These are phyloP conservation scores for Vitis amurensis DNA, from an alignment of 164 flowering plant genomes.

Conservation along the genomic window DNA sequence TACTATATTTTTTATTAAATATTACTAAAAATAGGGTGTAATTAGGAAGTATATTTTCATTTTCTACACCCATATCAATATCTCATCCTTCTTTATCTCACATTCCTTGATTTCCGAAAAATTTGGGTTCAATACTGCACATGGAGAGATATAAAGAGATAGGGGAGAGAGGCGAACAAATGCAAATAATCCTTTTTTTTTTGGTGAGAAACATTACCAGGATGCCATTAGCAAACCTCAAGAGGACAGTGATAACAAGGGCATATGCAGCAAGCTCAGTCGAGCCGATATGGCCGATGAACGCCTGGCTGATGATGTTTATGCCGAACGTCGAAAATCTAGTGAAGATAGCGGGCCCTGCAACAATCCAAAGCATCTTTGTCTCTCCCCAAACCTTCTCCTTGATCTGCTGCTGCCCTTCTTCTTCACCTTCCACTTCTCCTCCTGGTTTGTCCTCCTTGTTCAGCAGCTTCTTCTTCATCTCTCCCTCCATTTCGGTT, in stretches of 20 bases:
- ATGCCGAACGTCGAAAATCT: conserved; percentile 48
- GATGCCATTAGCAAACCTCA: conserved; percentile 48
- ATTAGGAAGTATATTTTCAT: too few species aligned
- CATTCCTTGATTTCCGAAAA: too few species aligned
- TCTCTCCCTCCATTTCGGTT: conserved; percentile 10
- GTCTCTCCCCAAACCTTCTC: conserved; percentile 35
- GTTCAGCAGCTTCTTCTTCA: conserved; percentile 15
- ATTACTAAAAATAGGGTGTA: too few species aligned
- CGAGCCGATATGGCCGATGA: conserved; percentile 57
- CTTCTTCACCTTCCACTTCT: conserved; percentile 13
- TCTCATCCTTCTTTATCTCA: too few species aligned
- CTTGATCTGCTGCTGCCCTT: conserved; percentile 5
- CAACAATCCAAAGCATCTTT: conserved; percentile 57
- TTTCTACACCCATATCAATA: too few species aligned
- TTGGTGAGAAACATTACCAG: conserved; percentile 27
- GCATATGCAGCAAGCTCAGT: conserved; percentile 53
- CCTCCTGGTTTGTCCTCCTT: background rate
- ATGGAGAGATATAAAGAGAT: too few species aligned
- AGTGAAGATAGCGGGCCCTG: conserved; percentile 59
- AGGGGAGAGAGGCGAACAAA: too few species aligned
- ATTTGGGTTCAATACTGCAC: too few species aligned
- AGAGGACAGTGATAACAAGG: conserved; percentile 42
- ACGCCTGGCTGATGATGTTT: conserved; percentile 45
- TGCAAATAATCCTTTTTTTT: too few species aligned
- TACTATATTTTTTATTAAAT: too few species aligned